Conservation (phyloP, 495 filamentous ascomycete species). For the Penicillium simplicissimum region DNA sequence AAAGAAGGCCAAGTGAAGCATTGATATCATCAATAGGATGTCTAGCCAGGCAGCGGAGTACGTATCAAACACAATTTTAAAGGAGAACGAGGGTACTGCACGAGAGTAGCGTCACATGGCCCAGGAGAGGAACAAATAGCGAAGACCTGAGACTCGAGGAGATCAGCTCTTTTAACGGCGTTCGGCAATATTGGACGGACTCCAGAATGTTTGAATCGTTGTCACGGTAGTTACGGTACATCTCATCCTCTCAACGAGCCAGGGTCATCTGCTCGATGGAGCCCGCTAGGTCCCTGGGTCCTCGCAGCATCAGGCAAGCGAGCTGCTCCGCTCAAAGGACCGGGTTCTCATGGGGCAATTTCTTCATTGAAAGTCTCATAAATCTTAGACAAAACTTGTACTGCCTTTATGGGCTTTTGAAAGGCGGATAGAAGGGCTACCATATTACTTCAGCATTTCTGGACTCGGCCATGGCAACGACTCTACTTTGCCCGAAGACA, state of each 20-base stretch:
- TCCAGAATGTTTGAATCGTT: background rate
- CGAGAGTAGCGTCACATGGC: no score
- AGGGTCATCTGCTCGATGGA: background rate
- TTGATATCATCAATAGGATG: no score
- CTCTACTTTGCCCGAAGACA: background rate
- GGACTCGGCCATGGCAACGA: background rate
- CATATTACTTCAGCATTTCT: background rate
- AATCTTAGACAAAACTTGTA: background rate
- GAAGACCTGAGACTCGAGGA: background rate
- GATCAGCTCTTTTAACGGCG: background rate
- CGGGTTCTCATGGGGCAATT: no score
- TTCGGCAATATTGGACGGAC: background rate
- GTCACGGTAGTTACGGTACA: background rate
- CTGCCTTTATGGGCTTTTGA: background rate
- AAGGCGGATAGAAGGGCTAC: background rate
- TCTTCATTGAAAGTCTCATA: background rate
- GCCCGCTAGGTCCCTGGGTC: constrained; percentile 6
- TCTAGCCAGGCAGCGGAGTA: no score
- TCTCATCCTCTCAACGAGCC: background rate
- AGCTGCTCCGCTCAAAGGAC: background rate
- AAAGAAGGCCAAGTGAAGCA: no score
- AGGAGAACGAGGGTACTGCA: no score
- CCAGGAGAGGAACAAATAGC: no score
- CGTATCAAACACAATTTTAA: no score
- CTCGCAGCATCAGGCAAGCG: constrained; percentile 1